Evolutionary conservation across 2,329 filamentous ascomycete genomes (phyloP).

Genomic region (Penicillium brasilianum): DNA sequence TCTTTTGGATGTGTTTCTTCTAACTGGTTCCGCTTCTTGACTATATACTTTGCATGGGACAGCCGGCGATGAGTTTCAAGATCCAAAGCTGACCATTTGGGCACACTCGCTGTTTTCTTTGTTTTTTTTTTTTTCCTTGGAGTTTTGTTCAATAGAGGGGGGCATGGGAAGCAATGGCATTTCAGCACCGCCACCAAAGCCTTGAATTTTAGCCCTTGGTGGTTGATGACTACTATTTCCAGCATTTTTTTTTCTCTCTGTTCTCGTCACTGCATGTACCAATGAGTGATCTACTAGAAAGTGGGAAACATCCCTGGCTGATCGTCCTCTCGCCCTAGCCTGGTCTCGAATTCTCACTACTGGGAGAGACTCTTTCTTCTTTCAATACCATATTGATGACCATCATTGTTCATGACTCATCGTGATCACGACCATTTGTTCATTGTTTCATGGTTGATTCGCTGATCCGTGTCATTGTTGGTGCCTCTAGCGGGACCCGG

Average conservation of each 20-base stretch:
- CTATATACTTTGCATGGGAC: conserved; percentile 7
- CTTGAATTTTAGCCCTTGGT: not conserved
- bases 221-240: not conserved
- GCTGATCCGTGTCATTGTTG: not conserved
- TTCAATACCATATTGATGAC: not conserved
- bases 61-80: not conserved
- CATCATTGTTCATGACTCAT: conserved; percentile 5
- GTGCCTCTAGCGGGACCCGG: no score
- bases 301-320: conserved; percentile 13
- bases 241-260: not conserved
- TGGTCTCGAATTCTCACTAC: not conserved
- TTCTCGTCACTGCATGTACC: not conserved
- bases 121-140: not conserved
- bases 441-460: not conserved
- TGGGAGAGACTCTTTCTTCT: conserved; percentile 2
- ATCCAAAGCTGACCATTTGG: not conserved
- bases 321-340: conserved; percentile 7
- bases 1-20: conserved; percentile 4
- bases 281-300: conserved; percentile 15
- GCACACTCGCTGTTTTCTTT: not conserved
- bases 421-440: not conserved
- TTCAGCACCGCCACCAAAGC: conserved; percentile 6
- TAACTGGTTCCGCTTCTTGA: conserved; percentile 9
- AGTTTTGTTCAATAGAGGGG: not conserved
- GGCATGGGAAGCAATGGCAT: conserved; percentile 7